Base-by-base conservation (phyloP, 192 early-diverging fungal species). In the Linderina pennispora region DNA sequence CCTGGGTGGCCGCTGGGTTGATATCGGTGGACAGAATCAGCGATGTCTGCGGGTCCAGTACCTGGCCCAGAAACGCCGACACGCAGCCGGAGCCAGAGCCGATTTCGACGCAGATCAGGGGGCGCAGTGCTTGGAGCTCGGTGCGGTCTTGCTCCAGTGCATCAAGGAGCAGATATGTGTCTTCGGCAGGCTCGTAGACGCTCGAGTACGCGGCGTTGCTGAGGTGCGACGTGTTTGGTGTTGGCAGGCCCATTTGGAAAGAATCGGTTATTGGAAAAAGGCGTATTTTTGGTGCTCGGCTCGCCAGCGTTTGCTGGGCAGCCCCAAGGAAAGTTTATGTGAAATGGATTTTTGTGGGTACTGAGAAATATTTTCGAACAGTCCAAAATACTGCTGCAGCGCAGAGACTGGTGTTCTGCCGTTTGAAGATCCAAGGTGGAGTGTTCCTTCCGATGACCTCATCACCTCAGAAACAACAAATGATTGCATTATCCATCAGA, bases 181-280 rank as follows among this genome's bases (percentile, higher is more conserved):
- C 95, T 75, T 98, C 93, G 6, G 68, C 85, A 5, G 95, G 90
- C 62, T 93, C 91, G 55, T 96, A 98, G 1, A 98, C 82, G 31
- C 78, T 49, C 13, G 75, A 58, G 36, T 80, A 87, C 49, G 89
- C 80, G 13, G 72, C 33, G 9, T 55, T 39, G 23, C 66, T 77
- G 40, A 95, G 53, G 52, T 92, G 90, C 13, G 74, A 68, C 13
- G 91, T 78, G 47, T 82, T 75, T 13, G 90, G 90, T 21, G 89
- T 95, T 9, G 85, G 79, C 16, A 92, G 53, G 0, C 48, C 56
- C 61, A 71, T 68, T 41, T 4, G 14, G n/a, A 11, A n/a, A n/a
- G n/a, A n/a, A n/a, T n/a, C n/a, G n/a, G n/a, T n/a, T n/a, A n/a
- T n/a, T n/a, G n/a, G n/a, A n/a, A n/a, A n/a, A n/a, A n/a, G n/a